Evolutionary conservation across 2,329 filamentous ascomycete species (phyloP), one percentile per base, ranked within the genome.

Genomic region (Penicillium sp.): DNA sequence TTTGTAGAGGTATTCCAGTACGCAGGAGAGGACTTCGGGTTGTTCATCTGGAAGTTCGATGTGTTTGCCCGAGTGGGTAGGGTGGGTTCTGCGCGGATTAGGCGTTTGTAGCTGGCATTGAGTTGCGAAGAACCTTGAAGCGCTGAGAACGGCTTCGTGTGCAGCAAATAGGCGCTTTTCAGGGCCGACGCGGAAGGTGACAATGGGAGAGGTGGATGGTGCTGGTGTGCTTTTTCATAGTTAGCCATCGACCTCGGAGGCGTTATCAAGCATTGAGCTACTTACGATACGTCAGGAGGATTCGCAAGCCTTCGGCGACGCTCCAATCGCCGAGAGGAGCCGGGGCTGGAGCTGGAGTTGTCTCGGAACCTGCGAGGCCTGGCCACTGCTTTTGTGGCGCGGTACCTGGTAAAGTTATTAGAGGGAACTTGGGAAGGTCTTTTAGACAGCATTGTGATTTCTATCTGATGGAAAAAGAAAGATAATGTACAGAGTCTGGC

Each of bases 1-100:
- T 71, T 94, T 94, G 78, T 94, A 94, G 46, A 96, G 81, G 59
- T 86, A 95, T 66, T 96, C 90, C 46, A 96, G 82, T 9, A 96
- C 78, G 5, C 86, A 89, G 6, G 88, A 94, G 69, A 96, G 90
- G 61, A 95, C 85, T 66, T 95, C 89, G 16, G 90, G 89, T 58
- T 90, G 85, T 69, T 95, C 90, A 50, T 91, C 82, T 1, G 88
- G 85, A 1, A 95, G 80, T 42, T 85, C 78, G 65, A 95, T 85
- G 44, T 85, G 83, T 71, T 88, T 89, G 64, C 74, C 76, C 39
- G 67, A 65, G 13, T 43, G 49, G 38, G 52, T 44, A 27, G 43
- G 47, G 16, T 47, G 48, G 2, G 44, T 18, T 1, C 48, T 44
- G 11, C 47, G 44, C 1, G 52, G 46, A 10, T 39, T 54, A 74